Percentiles rank a stretch among this genome's conserved stretches.
Conservation (phyloP, 345 rosid species). For the Aegle marmelos region DNA sequence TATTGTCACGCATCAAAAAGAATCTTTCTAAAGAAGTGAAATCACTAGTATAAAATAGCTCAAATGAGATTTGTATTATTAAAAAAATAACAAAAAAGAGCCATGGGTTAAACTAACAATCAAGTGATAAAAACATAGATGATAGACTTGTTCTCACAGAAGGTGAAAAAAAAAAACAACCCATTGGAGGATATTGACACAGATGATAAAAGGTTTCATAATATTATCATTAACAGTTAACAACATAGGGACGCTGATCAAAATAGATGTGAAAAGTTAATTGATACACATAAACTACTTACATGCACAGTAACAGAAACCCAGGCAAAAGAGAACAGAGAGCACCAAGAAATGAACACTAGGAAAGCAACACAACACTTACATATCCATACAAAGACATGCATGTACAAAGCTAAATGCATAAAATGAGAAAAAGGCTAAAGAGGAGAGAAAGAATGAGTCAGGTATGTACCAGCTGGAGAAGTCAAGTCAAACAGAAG, state of each 20-base stretch:
- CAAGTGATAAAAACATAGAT: background rate
- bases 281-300: background rate
- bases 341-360: background rate
- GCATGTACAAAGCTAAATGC: background rate
- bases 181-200: background rate
- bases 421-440: background rate
- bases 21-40: background rate
- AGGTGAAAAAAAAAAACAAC: background rate
- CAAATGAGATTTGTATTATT: background rate
- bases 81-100: background rate
- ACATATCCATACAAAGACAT: background rate
- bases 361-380: background rate
- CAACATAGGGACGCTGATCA: background rate
- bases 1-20: background rate
- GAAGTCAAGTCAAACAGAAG: slow-evolving; percentile 26
- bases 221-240: background rate
- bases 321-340: background rate
- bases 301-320: background rate
- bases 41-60: background rate
- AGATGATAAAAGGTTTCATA: background rate
- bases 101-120: too few species aligned
- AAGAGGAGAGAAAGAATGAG: background rate
- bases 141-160: background rate
- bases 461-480: slow-evolving; percentile 17
- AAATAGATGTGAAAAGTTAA: background rate